Evolutionary conservation across 2,329 filamentous ascomycete species (phyloP).

Genomic region (Neonectria punicea): DNA sequence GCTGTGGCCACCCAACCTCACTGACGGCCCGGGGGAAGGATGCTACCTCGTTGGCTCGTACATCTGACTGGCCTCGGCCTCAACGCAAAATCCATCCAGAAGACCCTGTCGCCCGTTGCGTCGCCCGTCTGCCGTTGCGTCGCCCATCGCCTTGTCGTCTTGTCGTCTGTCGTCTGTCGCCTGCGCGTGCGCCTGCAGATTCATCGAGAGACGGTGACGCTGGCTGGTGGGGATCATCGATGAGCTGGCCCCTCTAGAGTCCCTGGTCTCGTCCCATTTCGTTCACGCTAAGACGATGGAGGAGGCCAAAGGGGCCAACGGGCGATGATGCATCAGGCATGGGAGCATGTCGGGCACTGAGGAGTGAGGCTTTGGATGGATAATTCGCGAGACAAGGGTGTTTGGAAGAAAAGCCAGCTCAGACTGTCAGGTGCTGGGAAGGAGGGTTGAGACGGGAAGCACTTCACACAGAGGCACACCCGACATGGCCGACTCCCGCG

Average conservation of each 20-base stretch:
- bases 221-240: constrained; percentile 43
- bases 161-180: not conserved
- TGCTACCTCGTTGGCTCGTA: not conserved
- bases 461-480: not conserved
- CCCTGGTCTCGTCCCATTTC: constrained; percentile 44
- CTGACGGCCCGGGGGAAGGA: constrained; percentile 24
- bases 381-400: constrained; percentile 18
- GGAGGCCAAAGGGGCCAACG: constrained; percentile 29
- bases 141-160: not conserved
- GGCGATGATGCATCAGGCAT: constrained; percentile 45
- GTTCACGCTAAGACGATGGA: constrained; percentile 39
- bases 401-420: constrained; percentile 20
- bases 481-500: not conserved
- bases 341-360: constrained; percentile 41
- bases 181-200: constrained; percentile 38
- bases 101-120: constrained; percentile 26
- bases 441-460: constrained; percentile 10
- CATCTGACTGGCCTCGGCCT: constrained; percentile 15
- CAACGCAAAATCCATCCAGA: constrained; percentile 23
- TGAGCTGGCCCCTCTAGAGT: constrained; percentile 44
- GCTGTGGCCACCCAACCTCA: constrained; percentile 37
- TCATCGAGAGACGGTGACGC: constrained; percentile 45
- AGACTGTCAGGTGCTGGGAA: constrained; percentile 23
- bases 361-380: constrained; percentile 30
- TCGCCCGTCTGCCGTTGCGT: not conserved